Percentiles rank a stretch among this genome's conserved stretches.
Evolutionary conservation across 1,139 yeast species (phyloP).

Genomic region (Tardiomyces depauwii): DNA sequence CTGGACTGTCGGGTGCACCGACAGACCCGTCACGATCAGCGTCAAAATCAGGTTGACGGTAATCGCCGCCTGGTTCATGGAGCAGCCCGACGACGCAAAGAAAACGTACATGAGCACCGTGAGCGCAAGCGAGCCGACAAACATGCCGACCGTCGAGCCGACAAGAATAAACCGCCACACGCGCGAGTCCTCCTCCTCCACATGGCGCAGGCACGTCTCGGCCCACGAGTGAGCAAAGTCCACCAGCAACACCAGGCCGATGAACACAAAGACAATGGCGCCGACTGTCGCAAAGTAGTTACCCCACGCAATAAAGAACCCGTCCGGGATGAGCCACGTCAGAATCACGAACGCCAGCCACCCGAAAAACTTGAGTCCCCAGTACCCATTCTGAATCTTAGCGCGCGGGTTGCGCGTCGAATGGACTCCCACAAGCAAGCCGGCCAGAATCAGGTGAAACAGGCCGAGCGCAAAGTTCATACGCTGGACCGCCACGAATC

Average conservation of each 20-base stretch:
- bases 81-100: constrained; percentile 78
- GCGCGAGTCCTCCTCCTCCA: constrained; percentile 75
- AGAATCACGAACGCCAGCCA: constrained; percentile 49
- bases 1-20: constrained; percentile 76
- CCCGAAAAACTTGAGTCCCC: constrained; percentile 64
- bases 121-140: constrained; percentile 56
- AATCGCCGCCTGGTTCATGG: constrained; percentile 84
- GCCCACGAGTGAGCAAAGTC: constrained; percentile 99
- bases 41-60: constrained; percentile 61
- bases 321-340: constrained; percentile 76
- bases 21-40: constrained; percentile 52
- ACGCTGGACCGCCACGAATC: constrained; percentile 88
- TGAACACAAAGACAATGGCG: constrained; percentile 75
- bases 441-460: constrained; percentile 64
- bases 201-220: constrained; percentile 83
- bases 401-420: constrained; percentile 76
- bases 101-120: constrained; percentile 71
- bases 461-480: constrained; percentile 80
- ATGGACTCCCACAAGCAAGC: constrained; percentile 56
- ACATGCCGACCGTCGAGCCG: constrained; percentile 84
- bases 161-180: constrained; percentile 74
- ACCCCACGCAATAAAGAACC: constrained; percentile 82
- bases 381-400: constrained; percentile 73
- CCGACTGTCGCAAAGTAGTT: constrained; percentile 78
- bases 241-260: constrained; percentile 80